Base-by-base conservation (phyloP, 371 early-diverging fungal genomes). In the Mucor piriformis region DNA sequence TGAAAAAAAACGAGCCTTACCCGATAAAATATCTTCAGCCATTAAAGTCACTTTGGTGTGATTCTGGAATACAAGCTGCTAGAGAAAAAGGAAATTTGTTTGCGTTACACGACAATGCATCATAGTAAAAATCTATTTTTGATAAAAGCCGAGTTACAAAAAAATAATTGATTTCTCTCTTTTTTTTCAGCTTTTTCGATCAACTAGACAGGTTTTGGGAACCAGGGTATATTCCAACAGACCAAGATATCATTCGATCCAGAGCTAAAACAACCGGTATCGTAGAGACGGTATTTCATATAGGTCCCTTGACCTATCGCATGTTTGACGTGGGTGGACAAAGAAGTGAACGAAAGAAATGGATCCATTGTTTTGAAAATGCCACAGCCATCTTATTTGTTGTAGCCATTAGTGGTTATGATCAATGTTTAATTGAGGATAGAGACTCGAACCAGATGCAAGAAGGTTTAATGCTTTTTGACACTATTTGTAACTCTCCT, bases 341-440 rank as follows among this genome's bases (percentile, higher is more conserved):
- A 43, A 82, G 94, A 48, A 89, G 90, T 23, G 93, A 94, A 69
- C 82, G 98, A 38, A 95, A 93, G 70, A 95, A 95, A 69, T 96
- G 98, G 98, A 92, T 93, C 48, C 95, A 95, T 63, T 96, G 95
- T 64, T 91, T 95, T 77, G 88, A 94, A 79, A 81, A 83, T 38
- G 94, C 90, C 16, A 94, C 84, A 48, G 86, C 81, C 51, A 88
- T 84, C 62, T 88, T 84, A 53, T 91, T 83, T 76, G 88, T 81
- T 66, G 91, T 86, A 54, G 92, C 89, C 34, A 74, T 88, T 44
- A 83, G 82, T 70, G 90, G 83, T 64, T 91, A 85, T 67, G 92
- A 87, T 64, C 93, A 93, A 71, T 83, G 84, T 27, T 75, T 92
- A 49, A 76, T 89, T 34, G 93, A 93, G 62, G 93, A 91, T 57